Conservation (phyloP, 306 rosid genomes). For the Inga laurina region DNA sequence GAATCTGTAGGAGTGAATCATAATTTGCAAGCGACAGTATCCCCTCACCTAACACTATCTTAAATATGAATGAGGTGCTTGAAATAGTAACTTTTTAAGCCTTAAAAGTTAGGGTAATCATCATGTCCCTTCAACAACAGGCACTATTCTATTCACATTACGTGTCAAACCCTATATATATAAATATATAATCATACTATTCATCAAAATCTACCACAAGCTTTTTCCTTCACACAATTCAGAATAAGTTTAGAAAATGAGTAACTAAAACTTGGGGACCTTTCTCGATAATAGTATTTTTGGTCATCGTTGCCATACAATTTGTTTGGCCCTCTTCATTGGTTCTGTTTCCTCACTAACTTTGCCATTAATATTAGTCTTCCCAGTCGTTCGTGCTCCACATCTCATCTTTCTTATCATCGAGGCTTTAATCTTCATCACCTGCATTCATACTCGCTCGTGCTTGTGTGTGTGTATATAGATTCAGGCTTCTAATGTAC, state of each 20-base stretch:
- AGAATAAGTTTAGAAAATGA: not conserved
- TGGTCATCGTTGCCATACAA: constrained; percentile 19
- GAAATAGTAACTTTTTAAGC: too few species aligned
- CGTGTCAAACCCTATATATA: not conserved
- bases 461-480: too few species aligned
- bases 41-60: too few species aligned
- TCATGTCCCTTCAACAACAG: not conserved
- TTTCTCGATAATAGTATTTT: constrained; percentile 13
- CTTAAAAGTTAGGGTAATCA: too few species aligned
- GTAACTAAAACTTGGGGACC: constrained; percentile 45
- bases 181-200: not conserved
- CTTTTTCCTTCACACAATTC: not conserved
- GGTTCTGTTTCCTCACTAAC: constrained; percentile 19
- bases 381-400: not conserved
- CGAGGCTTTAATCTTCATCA: not conserved
- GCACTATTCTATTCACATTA: not conserved
- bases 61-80: too few species aligned
- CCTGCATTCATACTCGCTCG: too few species aligned
- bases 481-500: too few species aligned
- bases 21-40: too few species aligned
- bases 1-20: too few species aligned
- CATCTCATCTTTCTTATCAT: constrained; percentile 24
- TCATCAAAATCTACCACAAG: not conserved
- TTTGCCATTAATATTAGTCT: constrained; percentile 25
- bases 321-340: constrained; percentile 20